Conservation (phyloP, 371 early-diverging fungal species). For the Mucor irregularis region DNA sequence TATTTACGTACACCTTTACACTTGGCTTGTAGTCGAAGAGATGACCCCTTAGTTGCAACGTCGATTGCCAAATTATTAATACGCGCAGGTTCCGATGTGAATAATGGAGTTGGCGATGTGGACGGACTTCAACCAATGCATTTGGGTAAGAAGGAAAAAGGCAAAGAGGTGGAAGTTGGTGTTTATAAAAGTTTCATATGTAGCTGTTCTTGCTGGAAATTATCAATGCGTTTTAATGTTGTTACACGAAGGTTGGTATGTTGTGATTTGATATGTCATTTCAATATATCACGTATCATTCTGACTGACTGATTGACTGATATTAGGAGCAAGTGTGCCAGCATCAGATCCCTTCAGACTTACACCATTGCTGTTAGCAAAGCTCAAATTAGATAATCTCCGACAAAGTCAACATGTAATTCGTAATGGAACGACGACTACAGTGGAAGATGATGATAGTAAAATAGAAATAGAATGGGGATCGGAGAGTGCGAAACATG, state of each 20-base stretch:
- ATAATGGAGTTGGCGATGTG: slow-evolving; percentile 51
- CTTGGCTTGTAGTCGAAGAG: slow-evolving; percentile 44
- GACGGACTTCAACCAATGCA: slow-evolving; percentile 52
- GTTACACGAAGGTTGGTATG: slow-evolving; percentile 42
- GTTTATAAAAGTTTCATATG: not conserved
- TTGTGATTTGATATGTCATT: not conserved
- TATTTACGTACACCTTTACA: slow-evolving; percentile 50
- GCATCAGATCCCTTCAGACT: slow-evolving; percentile 50
- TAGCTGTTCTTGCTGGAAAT: slow-evolving; percentile 51
- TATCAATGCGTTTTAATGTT: slow-evolving; percentile 47
- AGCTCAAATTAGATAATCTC: slow-evolving; percentile 46
- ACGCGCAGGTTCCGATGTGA: slow-evolving; percentile 42
- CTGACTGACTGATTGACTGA: not conserved
- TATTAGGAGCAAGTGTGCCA: slow-evolving; percentile 44
- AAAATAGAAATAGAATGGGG: slow-evolving; percentile 2
- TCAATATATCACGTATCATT: not conserved
- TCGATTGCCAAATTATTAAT: slow-evolving; percentile 39
- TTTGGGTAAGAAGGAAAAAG: slow-evolving; percentile 31
- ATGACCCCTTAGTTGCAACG: slow-evolving; percentile 37
- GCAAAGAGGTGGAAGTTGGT: not conserved
- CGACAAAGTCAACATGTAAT: slow-evolving; percentile 25
- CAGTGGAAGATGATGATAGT: not conserved
- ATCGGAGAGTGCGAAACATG: slow-evolving; percentile 24
- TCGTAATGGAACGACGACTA: not conserved
- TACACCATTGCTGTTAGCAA: slow-evolving; percentile 48